phyloP scores from a whole-genome alignment of 768 basidiomycete species.

The Mycena crocata region DNA sequence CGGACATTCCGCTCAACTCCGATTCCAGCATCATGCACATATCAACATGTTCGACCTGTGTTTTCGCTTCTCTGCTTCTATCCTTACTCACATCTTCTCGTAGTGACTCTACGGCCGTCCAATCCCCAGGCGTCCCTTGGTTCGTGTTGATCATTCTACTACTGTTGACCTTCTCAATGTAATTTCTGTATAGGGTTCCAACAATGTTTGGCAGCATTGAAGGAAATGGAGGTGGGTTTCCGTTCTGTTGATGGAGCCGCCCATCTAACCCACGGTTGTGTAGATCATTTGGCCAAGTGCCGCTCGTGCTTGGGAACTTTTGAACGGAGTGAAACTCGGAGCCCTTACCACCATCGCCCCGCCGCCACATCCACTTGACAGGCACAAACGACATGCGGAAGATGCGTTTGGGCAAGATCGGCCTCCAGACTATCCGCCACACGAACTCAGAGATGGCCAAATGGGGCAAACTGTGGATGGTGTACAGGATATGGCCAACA shows the following conservation, averaged over 20 bases:
- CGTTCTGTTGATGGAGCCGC: background rate
- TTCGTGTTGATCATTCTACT: conserved; percentile 17
- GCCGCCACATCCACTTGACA: conserved; percentile 52
- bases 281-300: conserved; percentile 82
- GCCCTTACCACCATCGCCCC: conserved; percentile 53
- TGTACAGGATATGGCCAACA: conserved; percentile 71
- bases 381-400: conserved; percentile 69
- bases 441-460: conserved; percentile 41
- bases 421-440: conserved; percentile 55
- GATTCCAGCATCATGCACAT: conserved; percentile 80
- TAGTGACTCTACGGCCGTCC: conserved; percentile 79
- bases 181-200: conserved; percentile 48
- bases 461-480: conserved; percentile 50
- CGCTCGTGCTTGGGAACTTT: conserved; percentile 70
- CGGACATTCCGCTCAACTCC: conserved; percentile 30
- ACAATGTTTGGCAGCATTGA: conserved; percentile 71
- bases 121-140: conserved; percentile 77
- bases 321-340: conserved; percentile 74
- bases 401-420: conserved; percentile 74
- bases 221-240: conserved; percentile 71
- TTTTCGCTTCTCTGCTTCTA: conserved; percentile 18
- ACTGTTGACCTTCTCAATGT: background rate
- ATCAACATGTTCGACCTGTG: conserved; percentile 65
- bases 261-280: conserved; percentile 24
- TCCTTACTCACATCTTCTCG: conserved; percentile 26